These are phyloP conservation scores for Mortierella polycephala DNA, from an alignment of 371 early-diverging fungal species.

Conservation along the genomic window DNA sequence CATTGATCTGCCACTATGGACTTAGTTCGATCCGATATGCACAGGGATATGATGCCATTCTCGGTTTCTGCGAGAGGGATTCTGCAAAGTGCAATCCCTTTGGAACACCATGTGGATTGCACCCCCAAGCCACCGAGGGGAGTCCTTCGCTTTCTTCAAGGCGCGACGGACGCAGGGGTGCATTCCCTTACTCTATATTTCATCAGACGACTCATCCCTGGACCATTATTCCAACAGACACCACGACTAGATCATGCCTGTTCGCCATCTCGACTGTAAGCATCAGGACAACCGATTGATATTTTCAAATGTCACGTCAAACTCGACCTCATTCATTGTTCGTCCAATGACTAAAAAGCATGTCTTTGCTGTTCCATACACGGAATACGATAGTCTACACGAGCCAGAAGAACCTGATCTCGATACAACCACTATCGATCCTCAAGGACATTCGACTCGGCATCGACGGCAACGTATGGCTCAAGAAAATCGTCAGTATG, in stretches of 20 bases:
- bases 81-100: no score
- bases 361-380: background rate
- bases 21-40: no score
- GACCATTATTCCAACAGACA: background rate
- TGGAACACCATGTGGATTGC: no score
- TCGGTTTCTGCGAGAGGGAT: no score
- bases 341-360: constrained; percentile 1
- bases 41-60: no score
- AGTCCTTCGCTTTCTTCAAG: no score
- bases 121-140: no score
- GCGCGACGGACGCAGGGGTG: no score
- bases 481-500: constrained; percentile 49
- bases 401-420: constrained; percentile 33
- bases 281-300: background rate
- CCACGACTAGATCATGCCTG: constrained; percentile 56
- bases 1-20: no score
- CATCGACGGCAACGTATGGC: constrained; percentile 84
- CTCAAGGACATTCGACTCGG: constrained; percentile 77
- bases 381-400: constrained; percentile 20
- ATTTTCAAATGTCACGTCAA: background rate
- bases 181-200: no score
- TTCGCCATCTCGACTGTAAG: constrained; percentile 72
- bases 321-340: no score
- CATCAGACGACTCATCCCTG: background rate
- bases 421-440: constrained; percentile 59